Percentiles rank a stretch among this genome's conserved stretches.
These are phyloP conservation scores for Diplotaxis tenuifolia DNA, from an alignment of 345 rosid genomes.

Conservation along the genomic window DNA sequence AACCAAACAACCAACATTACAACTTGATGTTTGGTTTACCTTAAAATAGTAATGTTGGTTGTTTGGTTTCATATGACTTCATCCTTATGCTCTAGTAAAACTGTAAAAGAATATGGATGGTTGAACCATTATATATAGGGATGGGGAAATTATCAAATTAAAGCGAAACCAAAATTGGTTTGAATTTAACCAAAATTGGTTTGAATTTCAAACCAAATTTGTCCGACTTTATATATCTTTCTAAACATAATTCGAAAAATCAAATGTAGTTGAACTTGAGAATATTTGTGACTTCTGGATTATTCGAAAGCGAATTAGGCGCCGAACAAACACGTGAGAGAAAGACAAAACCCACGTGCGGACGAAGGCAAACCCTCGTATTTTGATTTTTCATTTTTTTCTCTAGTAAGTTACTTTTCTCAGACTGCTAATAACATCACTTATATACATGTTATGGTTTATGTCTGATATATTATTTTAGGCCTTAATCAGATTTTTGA, in stretches of 20 bases:
- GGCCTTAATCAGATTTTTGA: neutral
- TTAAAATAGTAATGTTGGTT: neutral
- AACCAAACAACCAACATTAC: neutral
- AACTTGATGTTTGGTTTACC: neutral
- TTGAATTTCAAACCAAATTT: neutral
- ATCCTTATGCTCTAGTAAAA: too few species aligned
- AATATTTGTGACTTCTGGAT: neutral
- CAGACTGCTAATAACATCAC: too few species aligned
- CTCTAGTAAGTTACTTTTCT: neutral
- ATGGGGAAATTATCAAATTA: neutral
- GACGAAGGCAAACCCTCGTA: slow-evolving; percentile 9
- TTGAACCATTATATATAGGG: neutral
- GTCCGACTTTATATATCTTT: neutral
- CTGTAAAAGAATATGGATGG: too few species aligned
- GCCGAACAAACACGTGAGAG: slow-evolving; percentile 36
- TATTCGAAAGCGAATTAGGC: slow-evolving; percentile 27
- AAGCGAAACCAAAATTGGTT: neutral
- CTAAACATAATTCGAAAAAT: neutral
- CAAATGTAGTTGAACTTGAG: neutral
- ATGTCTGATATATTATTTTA: neutral
- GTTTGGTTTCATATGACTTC: neutral
- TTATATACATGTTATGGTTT: neutral
- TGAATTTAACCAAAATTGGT: too few species aligned
- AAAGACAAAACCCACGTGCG: slow-evolving; percentile 34
- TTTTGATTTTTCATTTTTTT: neutral